These are phyloP conservation scores for Styphnolobium japonicum DNA, from an alignment of 306 rosid species.

Conservation along the genomic window DNA sequence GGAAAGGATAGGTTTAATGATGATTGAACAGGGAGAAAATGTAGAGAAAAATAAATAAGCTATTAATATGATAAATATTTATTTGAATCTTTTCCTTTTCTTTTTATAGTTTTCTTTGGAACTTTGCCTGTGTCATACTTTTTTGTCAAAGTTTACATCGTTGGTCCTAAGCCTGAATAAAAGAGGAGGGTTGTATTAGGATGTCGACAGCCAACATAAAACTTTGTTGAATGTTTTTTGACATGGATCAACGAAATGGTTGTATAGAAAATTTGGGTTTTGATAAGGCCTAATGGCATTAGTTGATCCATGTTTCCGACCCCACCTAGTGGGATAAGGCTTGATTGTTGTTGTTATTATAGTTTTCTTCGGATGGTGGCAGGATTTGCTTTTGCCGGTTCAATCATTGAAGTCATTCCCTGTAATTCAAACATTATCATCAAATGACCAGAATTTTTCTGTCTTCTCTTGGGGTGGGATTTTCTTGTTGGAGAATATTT, in stretches of 20 bases:
- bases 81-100: conserved; percentile 4
- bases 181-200: background rate
- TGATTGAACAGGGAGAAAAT: background rate
- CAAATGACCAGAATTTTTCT: background rate
- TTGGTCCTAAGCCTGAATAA: background rate
- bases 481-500: background rate
- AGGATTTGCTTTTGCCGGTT: background rate
- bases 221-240: background rate
- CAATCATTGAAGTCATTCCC: background rate
- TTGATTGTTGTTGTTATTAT: background rate
- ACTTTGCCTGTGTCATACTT: background rate
- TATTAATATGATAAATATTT: background rate
- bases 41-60: background rate
- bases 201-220: background rate
- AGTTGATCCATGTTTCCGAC: background rate
- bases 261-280: background rate
- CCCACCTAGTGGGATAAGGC: background rate
- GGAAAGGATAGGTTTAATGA: background rate
- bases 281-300: background rate
- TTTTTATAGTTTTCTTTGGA: background rate
- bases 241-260: background rate
- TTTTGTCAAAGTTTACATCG: background rate
- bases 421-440: conserved; percentile 4
- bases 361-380: background rate
- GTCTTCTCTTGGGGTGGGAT: background rate